These are phyloP conservation scores for Amaranthus palmeri DNA, from an alignment of 148 eudicot genomes.

Conservation along the genomic window DNA sequence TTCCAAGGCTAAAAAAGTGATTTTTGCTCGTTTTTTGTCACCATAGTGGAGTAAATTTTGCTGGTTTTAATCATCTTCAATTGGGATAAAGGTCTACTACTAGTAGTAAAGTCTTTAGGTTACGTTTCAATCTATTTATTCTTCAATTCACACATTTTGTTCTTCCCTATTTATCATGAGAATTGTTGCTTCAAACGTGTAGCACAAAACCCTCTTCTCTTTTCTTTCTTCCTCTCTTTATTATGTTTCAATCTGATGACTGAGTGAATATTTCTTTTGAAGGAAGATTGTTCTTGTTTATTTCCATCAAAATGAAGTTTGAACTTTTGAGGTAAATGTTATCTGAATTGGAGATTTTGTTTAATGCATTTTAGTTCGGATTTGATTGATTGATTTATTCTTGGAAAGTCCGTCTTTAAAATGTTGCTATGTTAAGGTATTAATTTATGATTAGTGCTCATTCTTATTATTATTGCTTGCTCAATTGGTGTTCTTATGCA, in stretches of 20 bases:
- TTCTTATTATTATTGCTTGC: slow-evolving; percentile 17
- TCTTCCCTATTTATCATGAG: slow-evolving; percentile 10
- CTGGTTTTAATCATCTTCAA: neutral
- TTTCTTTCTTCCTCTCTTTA: neutral
- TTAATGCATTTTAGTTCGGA: neutral
- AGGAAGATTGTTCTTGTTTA: neutral
- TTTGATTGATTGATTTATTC: slow-evolving; percentile 18
- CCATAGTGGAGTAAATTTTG: slow-evolving; percentile 6
- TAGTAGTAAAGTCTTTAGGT: neutral
- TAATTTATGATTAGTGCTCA: neutral
- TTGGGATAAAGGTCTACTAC: neutral
- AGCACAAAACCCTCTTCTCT: neutral
- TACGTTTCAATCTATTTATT: slow-evolving; percentile 8
- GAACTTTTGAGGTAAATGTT: slow-evolving; percentile 8
- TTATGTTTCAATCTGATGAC: slow-evolving; percentile 1
- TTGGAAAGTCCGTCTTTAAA: slow-evolving; percentile 4
- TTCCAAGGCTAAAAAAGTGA: slow-evolving; percentile 19
- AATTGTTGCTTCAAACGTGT: neutral
- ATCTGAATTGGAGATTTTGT: neutral
- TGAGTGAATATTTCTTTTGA: neutral
- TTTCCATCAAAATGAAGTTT: slow-evolving; percentile 9
- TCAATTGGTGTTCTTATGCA: slow-evolving; percentile 15
- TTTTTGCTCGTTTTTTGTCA: slow-evolving; percentile 4
- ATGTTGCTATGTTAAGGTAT: neutral
- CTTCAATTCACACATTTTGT: slow-evolving; percentile 16